These are phyloP conservation scores for Musa acuminata DNA, from an alignment of 176 grass and related monocot genomes.

Conservation along the genomic window DNA sequence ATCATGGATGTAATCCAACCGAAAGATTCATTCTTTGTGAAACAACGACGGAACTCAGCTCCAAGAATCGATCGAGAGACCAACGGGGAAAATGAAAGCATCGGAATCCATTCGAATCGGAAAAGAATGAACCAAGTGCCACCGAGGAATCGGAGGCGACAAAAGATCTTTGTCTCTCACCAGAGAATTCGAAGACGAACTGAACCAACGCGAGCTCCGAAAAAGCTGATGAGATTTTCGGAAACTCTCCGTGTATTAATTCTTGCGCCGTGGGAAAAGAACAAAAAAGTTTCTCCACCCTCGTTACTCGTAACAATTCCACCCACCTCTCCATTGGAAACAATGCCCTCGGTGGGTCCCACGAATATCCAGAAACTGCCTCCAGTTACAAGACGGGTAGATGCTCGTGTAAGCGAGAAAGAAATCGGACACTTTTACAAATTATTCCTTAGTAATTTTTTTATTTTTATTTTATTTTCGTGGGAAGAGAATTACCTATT, in stretches of 20 bases:
- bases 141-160: neutral
- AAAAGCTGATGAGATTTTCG: neutral
- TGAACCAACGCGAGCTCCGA: neutral
- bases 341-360: too few relatives aligned
- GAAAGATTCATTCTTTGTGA: neutral
- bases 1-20: neutral
- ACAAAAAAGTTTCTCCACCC: neutral
- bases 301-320: neutral
- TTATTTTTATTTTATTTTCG: neutral
- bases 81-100: neutral
- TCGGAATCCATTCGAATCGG: neutral
- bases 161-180: neutral
- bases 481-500: neutral
- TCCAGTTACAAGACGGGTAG: neutral
- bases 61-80: neutral
- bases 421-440: too few relatives aligned
- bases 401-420: neutral
- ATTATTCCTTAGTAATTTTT: too few relatives aligned
- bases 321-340: neutral
- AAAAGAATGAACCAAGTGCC: neutral
- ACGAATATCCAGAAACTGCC: too few relatives aligned
- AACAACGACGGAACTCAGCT: neutral
- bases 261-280: neutral
- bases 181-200: neutral
- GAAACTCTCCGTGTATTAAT: neutral